Evolutionary conservation across 495 filamentous ascomycete species (phyloP), one percentile per base, ranked within the genome.

Genomic region (Penicillium roqueforti): DNA sequence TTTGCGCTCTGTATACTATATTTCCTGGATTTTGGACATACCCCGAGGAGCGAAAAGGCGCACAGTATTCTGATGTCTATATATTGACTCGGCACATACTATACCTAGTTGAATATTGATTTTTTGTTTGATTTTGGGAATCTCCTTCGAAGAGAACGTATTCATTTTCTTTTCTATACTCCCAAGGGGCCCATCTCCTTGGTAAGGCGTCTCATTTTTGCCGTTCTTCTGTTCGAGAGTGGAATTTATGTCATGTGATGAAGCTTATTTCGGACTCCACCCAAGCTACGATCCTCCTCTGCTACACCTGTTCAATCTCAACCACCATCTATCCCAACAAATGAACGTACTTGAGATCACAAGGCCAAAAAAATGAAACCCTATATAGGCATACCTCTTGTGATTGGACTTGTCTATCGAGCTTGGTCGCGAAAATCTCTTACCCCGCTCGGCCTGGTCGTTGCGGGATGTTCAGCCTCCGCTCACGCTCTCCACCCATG

Each of bases 401-500:
- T 78, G 7, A 47, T 73, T 47, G 78, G 74, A 32, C 77, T 95
- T 43, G 74, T 86, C 20, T 86, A 84, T 61, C 82, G 87, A 37
- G 89, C 88, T 20, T 82, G 80, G 65, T 80, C 81, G 18, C 83
- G 83, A 57, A 85, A 89, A 22, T 91, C 89, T 7, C 77, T 95
- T 40, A 93, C 90, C 11, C 84, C 86, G 0, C 71, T 77, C 29
- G 90, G 89, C 39, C 79, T 92, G 55, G 61, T 85, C 9, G 77
- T 80, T 19, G 91, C 91, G 11, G 71, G 70, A 20, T 54, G 86
- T 28, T 95, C 95, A 7, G 92, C 89, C 8, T 66, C 78, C 49
- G 80, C 85, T 3, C 93, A 98, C 68, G 89, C 91, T 9, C 59
- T 89, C 19, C 93, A 97, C 70, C 92, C 93, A 8, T 96, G 89